phyloP scores from a whole-genome alignment of 805 yeast genomes.

The Candida orba region DNA sequence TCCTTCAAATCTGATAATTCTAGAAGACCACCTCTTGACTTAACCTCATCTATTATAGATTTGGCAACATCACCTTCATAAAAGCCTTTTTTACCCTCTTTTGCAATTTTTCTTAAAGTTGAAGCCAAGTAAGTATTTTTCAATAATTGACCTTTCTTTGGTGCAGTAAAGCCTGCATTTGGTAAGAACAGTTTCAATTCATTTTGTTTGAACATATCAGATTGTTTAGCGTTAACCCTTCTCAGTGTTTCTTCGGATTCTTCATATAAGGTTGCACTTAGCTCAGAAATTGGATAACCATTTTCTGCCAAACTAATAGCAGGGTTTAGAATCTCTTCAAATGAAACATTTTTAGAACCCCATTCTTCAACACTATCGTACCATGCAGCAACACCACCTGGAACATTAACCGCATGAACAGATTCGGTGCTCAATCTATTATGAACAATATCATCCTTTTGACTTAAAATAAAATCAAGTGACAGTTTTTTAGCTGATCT shows the following conservation, averaged over 20 bases:
- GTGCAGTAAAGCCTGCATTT: constrained; percentile 35
- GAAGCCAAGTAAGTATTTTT: constrained; percentile 46
- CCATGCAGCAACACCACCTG: constrained; percentile 82
- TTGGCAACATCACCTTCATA: constrained; percentile 68
- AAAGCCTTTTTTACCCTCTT: constrained; percentile 55
- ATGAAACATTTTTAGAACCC: constrained; percentile 63
- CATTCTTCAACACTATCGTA: constrained; percentile 56
- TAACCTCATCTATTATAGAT: constrained; percentile 49
- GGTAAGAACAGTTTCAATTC: constrained; percentile 31
- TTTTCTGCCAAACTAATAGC: constrained; percentile 63
- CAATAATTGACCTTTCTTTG: constrained; percentile 52
- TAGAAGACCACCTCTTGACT: constrained; percentile 48
- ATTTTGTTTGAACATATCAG: constrained; percentile 25
- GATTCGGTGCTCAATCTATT: constrained; percentile 46
- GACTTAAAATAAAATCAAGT: constrained; percentile 39
- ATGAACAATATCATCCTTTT: constrained; percentile 33
- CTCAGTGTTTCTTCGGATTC: constrained; percentile 33
- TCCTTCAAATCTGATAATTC: constrained; percentile 44
- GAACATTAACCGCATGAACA: constrained; percentile 59
- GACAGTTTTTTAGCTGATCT: constrained; percentile 47
- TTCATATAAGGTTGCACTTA: constrained; percentile 48
- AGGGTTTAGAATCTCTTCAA: constrained; percentile 53
- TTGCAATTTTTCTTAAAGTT: constrained; percentile 44
- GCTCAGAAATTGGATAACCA: constrained; percentile 58
- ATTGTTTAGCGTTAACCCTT: constrained; percentile 25